Evolutionary conservation across 2,329 filamentous ascomycete genomes (phyloP).

Genomic region (Beauveria asiatica): DNA sequence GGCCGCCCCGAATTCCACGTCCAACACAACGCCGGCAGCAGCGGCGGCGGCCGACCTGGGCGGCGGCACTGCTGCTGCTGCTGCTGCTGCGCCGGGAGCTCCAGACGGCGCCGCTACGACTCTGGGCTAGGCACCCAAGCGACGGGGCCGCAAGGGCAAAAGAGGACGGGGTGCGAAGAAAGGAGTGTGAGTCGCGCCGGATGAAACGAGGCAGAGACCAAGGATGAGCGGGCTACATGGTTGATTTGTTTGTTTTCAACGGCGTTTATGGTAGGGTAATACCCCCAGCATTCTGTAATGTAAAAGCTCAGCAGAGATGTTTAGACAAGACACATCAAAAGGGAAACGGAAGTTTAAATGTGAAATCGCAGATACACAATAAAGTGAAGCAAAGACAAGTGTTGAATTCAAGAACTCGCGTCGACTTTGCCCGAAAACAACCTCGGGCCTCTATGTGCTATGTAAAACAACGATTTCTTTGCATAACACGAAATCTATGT

Average conservation of each 20-base stretch:
- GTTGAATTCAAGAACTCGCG: not conserved
- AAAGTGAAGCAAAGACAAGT: not conserved
- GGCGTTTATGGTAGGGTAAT: not conserved
- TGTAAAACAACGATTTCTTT: not conserved
- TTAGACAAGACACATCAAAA: not conserved
- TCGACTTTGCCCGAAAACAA: not conserved
- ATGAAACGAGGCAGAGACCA: not conserved
- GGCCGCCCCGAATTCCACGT: not conserved
- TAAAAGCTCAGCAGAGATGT: not conserved
- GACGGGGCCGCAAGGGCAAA: not conserved
- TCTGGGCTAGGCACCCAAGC: not conserved
- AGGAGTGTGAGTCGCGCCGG: not conserved
- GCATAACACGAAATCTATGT: not conserved
- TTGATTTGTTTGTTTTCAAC: not conserved
- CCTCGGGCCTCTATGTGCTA: not conserved
- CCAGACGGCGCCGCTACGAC: not conserved
- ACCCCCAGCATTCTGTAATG: not conserved
- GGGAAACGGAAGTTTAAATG: not conserved
- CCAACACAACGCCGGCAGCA: not conserved
- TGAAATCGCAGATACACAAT: no score
- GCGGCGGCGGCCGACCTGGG: not conserved
- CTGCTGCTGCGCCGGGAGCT: not conserved
- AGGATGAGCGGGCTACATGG: not conserved
- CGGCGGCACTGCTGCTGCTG: not conserved
- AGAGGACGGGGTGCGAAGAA: not conserved